These are phyloP conservation scores for Stereocaulon alpinum DNA, from an alignment of 495 filamentous ascomycete genomes.

Conservation along the genomic window DNA sequence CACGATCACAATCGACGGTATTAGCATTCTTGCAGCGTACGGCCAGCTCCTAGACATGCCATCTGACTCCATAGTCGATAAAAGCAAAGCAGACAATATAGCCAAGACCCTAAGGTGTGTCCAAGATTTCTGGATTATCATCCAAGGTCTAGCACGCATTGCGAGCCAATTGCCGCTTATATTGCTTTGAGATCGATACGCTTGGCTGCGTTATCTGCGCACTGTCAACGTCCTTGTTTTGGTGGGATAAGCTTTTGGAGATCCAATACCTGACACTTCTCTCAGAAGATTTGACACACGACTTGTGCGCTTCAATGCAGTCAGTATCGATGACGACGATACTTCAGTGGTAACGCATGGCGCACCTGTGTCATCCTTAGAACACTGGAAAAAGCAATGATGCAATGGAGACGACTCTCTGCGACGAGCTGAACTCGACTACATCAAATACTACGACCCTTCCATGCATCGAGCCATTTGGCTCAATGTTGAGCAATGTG, in stretches of 20 bases:
- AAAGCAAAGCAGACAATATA: constrained; percentile 24
- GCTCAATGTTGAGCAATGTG: too few relatives aligned
- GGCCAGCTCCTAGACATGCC: constrained; percentile 20
- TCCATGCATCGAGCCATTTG: too few relatives aligned
- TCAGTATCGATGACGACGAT: too few relatives aligned
- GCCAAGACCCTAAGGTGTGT: constrained; percentile 26
- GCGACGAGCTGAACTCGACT: too few relatives aligned
- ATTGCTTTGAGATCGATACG: constrained; percentile 27
- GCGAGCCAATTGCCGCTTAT: constrained; percentile 19
- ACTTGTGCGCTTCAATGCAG: background rate
- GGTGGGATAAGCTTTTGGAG: constrained; percentile 31
- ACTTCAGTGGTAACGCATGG: too few relatives aligned
- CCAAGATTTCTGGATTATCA: constrained; percentile 27
- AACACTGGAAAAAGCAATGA: too few relatives aligned
- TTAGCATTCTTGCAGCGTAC: constrained; percentile 20
- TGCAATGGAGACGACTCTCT: too few relatives aligned
- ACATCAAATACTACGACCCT: too few relatives aligned
- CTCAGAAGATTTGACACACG: background rate
- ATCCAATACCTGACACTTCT: constrained; percentile 20
- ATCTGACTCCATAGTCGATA: constrained; percentile 17
- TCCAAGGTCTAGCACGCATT: constrained; percentile 24
- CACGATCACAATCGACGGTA: constrained; percentile 20
- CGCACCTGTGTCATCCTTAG: too few relatives aligned
- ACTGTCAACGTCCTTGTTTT: constrained; percentile 24
- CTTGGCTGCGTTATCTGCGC: constrained; percentile 25